Base-by-base conservation (phyloP, 139 green algal genomes). In the Chlorella sorokiniana region DNA sequence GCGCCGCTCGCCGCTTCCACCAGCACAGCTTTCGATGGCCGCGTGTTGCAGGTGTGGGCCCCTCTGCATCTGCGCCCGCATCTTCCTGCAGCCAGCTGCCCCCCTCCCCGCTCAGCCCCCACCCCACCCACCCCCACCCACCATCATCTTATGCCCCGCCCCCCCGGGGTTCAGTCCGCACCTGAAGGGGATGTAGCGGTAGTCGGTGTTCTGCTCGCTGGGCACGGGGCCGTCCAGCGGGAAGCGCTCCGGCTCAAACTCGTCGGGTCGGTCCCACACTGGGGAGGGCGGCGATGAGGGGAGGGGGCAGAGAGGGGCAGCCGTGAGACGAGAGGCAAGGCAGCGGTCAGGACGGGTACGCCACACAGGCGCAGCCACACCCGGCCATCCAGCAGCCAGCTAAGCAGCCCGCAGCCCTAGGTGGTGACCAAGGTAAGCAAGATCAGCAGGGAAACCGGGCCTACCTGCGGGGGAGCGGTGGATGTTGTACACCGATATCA, bases 401-500 rank as follows among this genome's bases (percentile, higher is more conserved):
- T 4, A 27, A 35, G 59, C 10, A 29, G 23, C 59, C 27, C 27
- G 27, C 59, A 37, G 3, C 59, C 59, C 2, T 29, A 62, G 8
- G 22, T 23, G 22, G 29, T 5, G 8, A 20, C 52, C 52, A 62
- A 23, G 52, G 52, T 62, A 20, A 23, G 52, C 22, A 3, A 4
- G 6, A 3, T 22, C 52, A 62, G 52, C 52, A 20, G n/a, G 8
- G 52, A 20, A 23, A 14, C 59, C 86, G 1, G 4, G 27, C 73
- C n/a, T 8, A 68, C 73, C 73, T 35, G 79, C 79, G 65, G 85
- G 90, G 14, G 86, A 94, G 85, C 93, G 94, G 85, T 99, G 96
- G 52, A 99, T 94, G 91, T 99, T 99, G 91, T 99, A 99, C 2
- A 99, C 91, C 61, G 76, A 90, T 78, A 99, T 97, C 92, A 99